These are phyloP conservation scores for Lodderomyces margitis DNA, from an alignment of 1,139 yeast species.

Conservation along the genomic window DNA sequence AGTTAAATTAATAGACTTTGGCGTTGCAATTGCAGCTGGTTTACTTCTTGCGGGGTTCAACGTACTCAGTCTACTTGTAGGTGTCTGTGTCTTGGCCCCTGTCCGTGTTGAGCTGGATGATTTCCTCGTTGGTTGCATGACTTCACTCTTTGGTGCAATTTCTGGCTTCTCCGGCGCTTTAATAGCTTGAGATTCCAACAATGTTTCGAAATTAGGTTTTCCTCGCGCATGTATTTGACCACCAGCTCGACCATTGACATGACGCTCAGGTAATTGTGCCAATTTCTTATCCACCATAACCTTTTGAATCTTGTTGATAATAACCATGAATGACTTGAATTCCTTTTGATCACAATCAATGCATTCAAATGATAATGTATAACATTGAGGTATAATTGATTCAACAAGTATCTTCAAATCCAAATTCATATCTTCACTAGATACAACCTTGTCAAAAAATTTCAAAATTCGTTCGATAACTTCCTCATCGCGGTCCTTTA, in stretches of 20 bases:
- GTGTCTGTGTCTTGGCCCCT: too few relatives aligned
- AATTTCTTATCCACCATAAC: constrained; percentile 30
- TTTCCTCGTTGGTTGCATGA: constrained; percentile 16
- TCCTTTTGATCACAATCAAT: constrained; percentile 39
- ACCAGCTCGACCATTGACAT: constrained; percentile 13
- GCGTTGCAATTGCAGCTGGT: constrained; percentile 4
- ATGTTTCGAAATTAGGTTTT: constrained; percentile 27
- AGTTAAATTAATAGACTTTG: background rate
- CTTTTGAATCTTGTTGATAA: constrained; percentile 30
- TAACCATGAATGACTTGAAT: constrained; percentile 30
- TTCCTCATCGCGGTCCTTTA: constrained; percentile 75
- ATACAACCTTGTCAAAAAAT: constrained; percentile 48
- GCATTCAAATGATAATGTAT: constrained; percentile 40
- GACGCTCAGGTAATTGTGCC: constrained; percentile 22
- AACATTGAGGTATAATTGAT: constrained; percentile 37
- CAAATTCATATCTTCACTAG: constrained; percentile 36
- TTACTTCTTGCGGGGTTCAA: constrained; percentile 1
- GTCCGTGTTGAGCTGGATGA: background rate
- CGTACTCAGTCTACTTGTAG: background rate
- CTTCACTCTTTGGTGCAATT: constrained; percentile 14
- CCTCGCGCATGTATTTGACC: background rate
- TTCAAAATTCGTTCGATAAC: constrained; percentile 56
- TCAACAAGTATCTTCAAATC: constrained; percentile 40
- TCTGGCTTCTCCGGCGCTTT: constrained; percentile 16
- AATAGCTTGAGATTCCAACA: constrained; percentile 34